These are phyloP conservation scores for Cadophora malorum DNA, from an alignment of 2,329 filamentous ascomycete species.

Conservation along the genomic window DNA sequence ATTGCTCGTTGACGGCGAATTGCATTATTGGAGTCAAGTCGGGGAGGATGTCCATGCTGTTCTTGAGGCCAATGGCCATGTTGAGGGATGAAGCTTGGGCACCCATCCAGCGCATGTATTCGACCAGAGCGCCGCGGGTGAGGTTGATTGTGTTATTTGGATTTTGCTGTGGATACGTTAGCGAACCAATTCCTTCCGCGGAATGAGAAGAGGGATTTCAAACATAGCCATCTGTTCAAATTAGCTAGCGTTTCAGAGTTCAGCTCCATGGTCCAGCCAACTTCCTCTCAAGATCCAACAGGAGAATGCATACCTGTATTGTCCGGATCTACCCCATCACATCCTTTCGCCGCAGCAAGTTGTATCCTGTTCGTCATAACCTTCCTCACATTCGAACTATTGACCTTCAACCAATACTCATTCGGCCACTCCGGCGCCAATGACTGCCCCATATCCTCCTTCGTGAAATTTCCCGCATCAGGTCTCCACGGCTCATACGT, in stretches of 20 bases:
- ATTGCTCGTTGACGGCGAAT: slow-evolving; percentile 76
- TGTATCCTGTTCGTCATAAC: slow-evolving; percentile 69
- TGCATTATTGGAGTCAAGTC: slow-evolving; percentile 57
- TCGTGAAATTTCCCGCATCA: slow-evolving; percentile 59
- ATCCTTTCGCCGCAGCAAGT: slow-evolving; percentile 66
- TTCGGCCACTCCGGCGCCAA: slow-evolving; percentile 66
- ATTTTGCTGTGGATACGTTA: slow-evolving; percentile 48
- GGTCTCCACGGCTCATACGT: slow-evolving; percentile 68
- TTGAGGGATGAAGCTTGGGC: slow-evolving; percentile 57
- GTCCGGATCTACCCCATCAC: slow-evolving; percentile 73
- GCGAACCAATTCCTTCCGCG: not conserved
- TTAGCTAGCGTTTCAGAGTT: slow-evolving; percentile 49
- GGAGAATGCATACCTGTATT: slow-evolving; percentile 70
- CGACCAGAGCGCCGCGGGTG: slow-evolving; percentile 63
- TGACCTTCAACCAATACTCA: slow-evolving; percentile 71
- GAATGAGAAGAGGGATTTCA: too few relatives aligned
- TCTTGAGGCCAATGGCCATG: slow-evolving; percentile 72
- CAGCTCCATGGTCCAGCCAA: slow-evolving; percentile 52
- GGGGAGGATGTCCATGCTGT: slow-evolving; percentile 65
- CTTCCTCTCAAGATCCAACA: slow-evolving; percentile 66
- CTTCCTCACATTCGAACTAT: slow-evolving; percentile 60
- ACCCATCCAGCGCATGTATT: slow-evolving; percentile 67
- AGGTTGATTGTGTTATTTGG: slow-evolving; percentile 11
- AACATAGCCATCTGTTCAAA: slow-evolving; percentile 26
- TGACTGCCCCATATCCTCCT: slow-evolving; percentile 60